Conservation (phyloP, 257 asterid species). For the Capsicum pubescens region DNA sequence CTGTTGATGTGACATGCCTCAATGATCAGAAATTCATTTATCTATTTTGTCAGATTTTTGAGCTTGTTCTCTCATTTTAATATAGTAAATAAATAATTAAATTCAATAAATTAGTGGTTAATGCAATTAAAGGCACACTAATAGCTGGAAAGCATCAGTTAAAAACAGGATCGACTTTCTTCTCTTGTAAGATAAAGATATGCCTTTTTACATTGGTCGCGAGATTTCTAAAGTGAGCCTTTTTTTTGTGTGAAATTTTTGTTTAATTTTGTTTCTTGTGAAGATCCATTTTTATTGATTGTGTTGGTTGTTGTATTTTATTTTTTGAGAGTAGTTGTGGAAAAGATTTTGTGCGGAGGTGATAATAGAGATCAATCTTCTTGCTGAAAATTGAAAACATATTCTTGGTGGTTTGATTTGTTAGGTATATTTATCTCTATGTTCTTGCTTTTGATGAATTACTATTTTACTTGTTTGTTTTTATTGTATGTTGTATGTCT, state of each 20-base stretch:
- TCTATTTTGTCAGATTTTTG: too few relatives aligned
- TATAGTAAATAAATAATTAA: too few relatives aligned
- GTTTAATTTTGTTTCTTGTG: neutral
- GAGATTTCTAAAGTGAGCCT: conserved; percentile 90
- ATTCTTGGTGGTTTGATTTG: conserved; percentile 70
- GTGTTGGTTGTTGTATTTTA: neutral
- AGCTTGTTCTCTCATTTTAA: too few relatives aligned
- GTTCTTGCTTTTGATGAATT: neutral
- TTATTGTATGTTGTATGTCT: too few relatives aligned
- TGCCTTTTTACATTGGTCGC: conserved; percentile 98
- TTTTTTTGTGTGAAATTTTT: conserved; percentile 17
- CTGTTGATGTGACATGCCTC: too few relatives aligned
- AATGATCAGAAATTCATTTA: too few relatives aligned
- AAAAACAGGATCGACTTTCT: too few relatives aligned
- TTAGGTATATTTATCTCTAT: conserved; percentile 55
- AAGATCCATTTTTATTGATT: conserved; percentile 3
- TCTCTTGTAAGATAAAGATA: conserved; percentile 54
- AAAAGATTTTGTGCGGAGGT: conserved; percentile 81
- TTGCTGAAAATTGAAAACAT: conserved; percentile 82
- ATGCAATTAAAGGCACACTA: too few relatives aligned
- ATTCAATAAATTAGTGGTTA: too few relatives aligned
- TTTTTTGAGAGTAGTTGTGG: conserved; percentile 66
- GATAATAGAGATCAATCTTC: conserved; percentile 76
- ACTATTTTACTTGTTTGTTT: neutral
- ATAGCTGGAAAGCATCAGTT: too few relatives aligned